Evolutionary conservation across 2,329 filamentous ascomycete species (phyloP).

Genomic region (Teratosphaeria zuluensis): DNA sequence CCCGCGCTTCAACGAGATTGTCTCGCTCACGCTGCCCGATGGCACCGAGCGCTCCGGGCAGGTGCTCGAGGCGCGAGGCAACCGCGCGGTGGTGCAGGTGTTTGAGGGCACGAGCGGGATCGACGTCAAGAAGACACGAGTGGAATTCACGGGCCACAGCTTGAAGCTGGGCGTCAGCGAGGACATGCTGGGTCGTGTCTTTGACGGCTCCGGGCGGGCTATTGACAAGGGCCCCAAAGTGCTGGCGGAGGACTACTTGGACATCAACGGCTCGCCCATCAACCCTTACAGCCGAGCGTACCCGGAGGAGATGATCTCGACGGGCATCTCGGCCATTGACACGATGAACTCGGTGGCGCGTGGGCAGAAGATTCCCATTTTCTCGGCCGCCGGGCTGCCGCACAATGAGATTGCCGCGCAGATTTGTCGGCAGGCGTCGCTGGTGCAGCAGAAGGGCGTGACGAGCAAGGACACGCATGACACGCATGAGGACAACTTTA

Average conservation of each 20-base stretch:
- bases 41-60: constrained; percentile 88
- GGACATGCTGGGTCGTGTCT: constrained; percentile 98
- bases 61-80: constrained; percentile 93
- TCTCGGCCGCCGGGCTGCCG: constrained; percentile 93
- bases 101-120: constrained; percentile 96
- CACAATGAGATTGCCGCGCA: constrained; percentile 99
- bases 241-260: constrained; percentile 91
- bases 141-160: constrained; percentile 94
- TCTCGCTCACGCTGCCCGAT: constrained; percentile 90
- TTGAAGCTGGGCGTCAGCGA: constrained; percentile 98
- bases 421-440: constrained; percentile 92
- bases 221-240: constrained; percentile 99
- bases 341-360: constrained; percentile 90
- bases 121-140: constrained; percentile 98
- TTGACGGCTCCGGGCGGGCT: constrained; percentile 92
- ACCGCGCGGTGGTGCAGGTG: constrained; percentile 91
- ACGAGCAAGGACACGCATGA: constrained; percentile 88
- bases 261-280: constrained; percentile 98
- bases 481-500: constrained; percentile 98
- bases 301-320: constrained; percentile 99
- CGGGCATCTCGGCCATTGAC: constrained; percentile 97
- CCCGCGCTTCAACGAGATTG: constrained; percentile 93
- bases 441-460: constrained; percentile 58
- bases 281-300: constrained; percentile 98
- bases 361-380: constrained; percentile 99